Conservation (phyloP, 768 basidiomycete genomes). For the Lentinula raphanica region DNA sequence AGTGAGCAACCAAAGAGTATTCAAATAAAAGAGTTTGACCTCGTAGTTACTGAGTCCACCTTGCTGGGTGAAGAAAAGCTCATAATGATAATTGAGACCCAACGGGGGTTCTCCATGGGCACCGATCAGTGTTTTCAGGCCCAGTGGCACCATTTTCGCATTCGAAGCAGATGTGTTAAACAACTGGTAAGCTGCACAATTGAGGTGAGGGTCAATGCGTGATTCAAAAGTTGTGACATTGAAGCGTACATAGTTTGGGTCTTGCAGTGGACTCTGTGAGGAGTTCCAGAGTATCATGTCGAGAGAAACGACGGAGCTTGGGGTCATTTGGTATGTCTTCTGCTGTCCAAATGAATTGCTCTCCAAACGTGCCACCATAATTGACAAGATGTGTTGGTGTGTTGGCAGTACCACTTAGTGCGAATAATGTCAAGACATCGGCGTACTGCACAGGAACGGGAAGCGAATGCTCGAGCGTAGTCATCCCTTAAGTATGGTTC, state of each 20-base stretch:
- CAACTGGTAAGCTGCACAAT: slow-evolving; percentile 48
- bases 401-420: slow-evolving; percentile 62
- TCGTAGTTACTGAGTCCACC: slow-evolving; percentile 72
- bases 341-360: slow-evolving; percentile 63
- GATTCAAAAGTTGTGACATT: background rate
- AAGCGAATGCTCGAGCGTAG: slow-evolving; percentile 67
- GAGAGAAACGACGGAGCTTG: slow-evolving; percentile 59
- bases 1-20: background rate
- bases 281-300: slow-evolving; percentile 58
- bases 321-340: slow-evolving; percentile 62
- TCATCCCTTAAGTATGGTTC: slow-evolving; percentile 56
- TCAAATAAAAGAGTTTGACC: slow-evolving; percentile 27
- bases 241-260: slow-evolving; percentile 29
- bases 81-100: slow-evolving; percentile 72
- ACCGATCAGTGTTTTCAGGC: slow-evolving; percentile 60
- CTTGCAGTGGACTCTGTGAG: slow-evolving; percentile 58
- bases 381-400: slow-evolving; percentile 76
- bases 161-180: slow-evolving; percentile 68
- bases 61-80: slow-evolving; percentile 58
- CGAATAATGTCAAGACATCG: slow-evolving; percentile 58
- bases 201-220: slow-evolving; percentile 1
- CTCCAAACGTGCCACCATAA: slow-evolving; percentile 69
- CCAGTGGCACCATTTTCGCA: slow-evolving; percentile 63
- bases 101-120: slow-evolving; percentile 72
- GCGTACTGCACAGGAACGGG: slow-evolving; percentile 64